phyloP scores from a whole-genome alignment of 768 basidiomycete genomes.

The Atractiella rhizophila region DNA sequence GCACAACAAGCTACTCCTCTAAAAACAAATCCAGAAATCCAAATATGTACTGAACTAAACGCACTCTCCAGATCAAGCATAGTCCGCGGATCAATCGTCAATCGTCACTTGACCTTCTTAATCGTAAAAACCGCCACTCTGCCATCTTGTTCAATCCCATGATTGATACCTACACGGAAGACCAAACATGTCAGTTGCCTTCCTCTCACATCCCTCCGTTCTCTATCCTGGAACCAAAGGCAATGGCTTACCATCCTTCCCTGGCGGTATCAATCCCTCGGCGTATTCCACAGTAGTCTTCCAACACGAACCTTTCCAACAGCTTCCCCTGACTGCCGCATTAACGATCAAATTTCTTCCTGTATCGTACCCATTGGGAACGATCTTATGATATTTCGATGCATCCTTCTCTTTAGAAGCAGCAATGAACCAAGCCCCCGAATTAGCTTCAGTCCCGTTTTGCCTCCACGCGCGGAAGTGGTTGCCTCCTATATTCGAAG shows the following conservation, averaged over 20 bases:
- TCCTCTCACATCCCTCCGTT: not conserved
- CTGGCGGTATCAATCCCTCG: conserved; percentile 37
- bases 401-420: conserved; percentile 39
- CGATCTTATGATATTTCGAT: conserved; percentile 34
- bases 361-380: conserved; percentile 51
- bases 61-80: no score
- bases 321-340: conserved; percentile 34
- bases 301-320: conserved; percentile 46
- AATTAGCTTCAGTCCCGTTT: conserved; percentile 45
- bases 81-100: no score
- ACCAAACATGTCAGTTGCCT: not conserved
- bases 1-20: no score
- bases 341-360: conserved; percentile 57
- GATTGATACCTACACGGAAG: conserved; percentile 38
- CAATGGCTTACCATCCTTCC: conserved; percentile 33
- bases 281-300: conserved; percentile 51
- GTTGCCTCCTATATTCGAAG: conserved; percentile 35
- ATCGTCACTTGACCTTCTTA: no score
- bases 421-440: conserved; percentile 62
- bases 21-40: no score
- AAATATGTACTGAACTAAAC: no score
- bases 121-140: conserved; percentile 55
- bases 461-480: conserved; percentile 78
- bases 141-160: conserved; percentile 57
- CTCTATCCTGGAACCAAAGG: not conserved